phyloP scores from a whole-genome alignment of 139 green algal species.

The Tetradesmus obliquus region DNA sequence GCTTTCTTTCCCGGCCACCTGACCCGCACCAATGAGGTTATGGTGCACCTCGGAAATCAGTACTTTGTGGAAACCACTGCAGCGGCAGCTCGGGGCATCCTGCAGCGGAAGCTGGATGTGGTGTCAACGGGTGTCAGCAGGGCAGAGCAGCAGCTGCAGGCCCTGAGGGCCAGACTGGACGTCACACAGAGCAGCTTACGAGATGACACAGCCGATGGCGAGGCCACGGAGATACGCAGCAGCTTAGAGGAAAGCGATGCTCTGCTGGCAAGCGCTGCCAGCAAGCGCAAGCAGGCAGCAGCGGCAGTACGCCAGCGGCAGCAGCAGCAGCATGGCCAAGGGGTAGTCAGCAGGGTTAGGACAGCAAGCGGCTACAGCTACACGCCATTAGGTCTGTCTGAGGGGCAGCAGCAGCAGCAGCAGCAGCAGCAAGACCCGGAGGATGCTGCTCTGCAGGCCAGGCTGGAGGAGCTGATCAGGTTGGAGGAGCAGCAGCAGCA shows the following conservation, averaged over 20 bases:
- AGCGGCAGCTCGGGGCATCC: conserved; percentile 41
- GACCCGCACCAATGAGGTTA: conserved; percentile 64
- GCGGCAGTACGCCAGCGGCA: neutral
- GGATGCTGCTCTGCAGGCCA: conserved; percentile 45
- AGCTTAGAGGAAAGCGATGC: conserved; percentile 56
- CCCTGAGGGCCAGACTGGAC: conserved; percentile 32
- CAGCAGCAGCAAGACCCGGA: conserved; percentile 39
- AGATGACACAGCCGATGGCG: neutral
- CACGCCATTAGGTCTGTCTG: neutral
- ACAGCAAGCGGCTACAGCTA: conserved; percentile 45
- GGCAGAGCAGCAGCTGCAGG: conserved; percentile 43
- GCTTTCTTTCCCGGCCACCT: conserved; percentile 64
- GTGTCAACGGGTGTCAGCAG: conserved; percentile 25
- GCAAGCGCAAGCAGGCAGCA: neutral
- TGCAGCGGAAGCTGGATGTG: conserved; percentile 38
- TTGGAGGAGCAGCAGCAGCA: conserved; percentile 41
- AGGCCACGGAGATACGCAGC: conserved; percentile 55
- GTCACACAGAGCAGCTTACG: conserved; percentile 28
- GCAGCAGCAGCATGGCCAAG: conserved; percentile 29
- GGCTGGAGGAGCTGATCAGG: conserved; percentile 51
- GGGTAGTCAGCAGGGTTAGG: neutral
- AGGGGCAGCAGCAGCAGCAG: conserved; percentile 4
- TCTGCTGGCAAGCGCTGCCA: conserved; percentile 44
- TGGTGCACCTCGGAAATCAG: conserved; percentile 52
- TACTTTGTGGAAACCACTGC: conserved; percentile 53